Evolutionary conservation across 768 basidiomycete genomes (phyloP), one percentile per base, ranked within the genome.

Genomic region (Lactarius sp.): DNA sequence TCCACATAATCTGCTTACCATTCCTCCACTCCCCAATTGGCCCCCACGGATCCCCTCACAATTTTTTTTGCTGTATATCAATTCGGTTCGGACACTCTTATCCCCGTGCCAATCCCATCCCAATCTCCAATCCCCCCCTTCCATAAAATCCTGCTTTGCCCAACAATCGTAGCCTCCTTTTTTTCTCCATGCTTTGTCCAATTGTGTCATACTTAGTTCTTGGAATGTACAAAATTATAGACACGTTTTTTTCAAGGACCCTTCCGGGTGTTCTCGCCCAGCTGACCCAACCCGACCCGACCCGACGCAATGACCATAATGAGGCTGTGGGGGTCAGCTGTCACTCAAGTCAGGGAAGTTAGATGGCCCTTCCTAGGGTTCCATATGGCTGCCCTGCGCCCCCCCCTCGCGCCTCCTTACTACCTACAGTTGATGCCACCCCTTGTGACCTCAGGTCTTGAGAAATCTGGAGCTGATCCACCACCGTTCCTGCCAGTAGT

Each of bases 61-160:
- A 55, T 55, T 60, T 57, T 51, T 64, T 56, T 64, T 64, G 59
- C 59, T 64, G 63, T 60, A 64, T 64, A 60, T 64, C 59, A 62
- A 41, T 57, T 62, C 8, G 22, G 33, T 44, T 52, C 41, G 47
- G 61, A 56, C 54, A 34, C 18, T 34, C 47, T 56, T 36, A 49
- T 31, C 20, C 51, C 52, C 31, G 16, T 44, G 12, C 37, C 59
- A 52, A 52, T 59, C 44, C 53, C 53, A 49, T 51, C 37, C 33
- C 14, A n/a, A 39, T 50, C 39, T 33, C 33, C 4, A 62, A 51
- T 37, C n/a, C 20, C 61, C 20, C 49, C 52, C n/a, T 33, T n/a
- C 44, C n/a, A 46, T 36, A 16, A 44, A 60, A 42, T 3, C 18
- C 2, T 18, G n/a, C 41, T 52, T 56, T 41, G 12, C 42, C 33